Evolutionary conservation across 2,329 filamentous ascomycete genomes (phyloP).

Genomic region (Exophiala viscosa): DNA sequence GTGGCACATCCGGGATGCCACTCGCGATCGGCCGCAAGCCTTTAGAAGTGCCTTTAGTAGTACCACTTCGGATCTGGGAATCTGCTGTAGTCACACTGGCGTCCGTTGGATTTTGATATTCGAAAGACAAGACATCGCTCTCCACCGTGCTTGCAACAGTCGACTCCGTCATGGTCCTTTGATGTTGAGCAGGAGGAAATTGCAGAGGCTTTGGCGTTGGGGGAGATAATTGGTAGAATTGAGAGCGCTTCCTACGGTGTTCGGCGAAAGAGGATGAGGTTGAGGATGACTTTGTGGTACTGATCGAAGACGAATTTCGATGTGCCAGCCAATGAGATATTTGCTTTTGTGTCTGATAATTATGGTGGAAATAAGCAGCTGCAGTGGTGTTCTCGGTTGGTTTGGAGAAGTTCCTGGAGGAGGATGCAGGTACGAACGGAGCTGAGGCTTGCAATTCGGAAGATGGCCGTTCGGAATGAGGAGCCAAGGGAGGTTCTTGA

Average conservation of each 20-base stretch:
- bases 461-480: neutral
- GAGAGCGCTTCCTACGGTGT: conserved; percentile 25
- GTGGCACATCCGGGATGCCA: conserved; percentile 19
- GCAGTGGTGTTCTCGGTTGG: conserved; percentile 9
- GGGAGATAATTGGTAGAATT: conserved; percentile 27
- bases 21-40: conserved; percentile 18
- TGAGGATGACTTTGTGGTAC: conserved; percentile 23
- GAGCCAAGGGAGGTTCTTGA: neutral
- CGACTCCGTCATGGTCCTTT: conserved; percentile 26
- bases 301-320: conserved; percentile 23
- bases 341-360: conserved; percentile 23
- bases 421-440: conserved; percentile 3
- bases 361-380: conserved; percentile 16
- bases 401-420: conserved; percentile 21
- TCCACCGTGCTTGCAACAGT: conserved; percentile 25
- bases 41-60: conserved; percentile 17
- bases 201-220: conserved; percentile 20
- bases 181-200: conserved; percentile 14
- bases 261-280: conserved; percentile 26
- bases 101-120: conserved; percentile 21
- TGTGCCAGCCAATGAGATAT: conserved; percentile 27
- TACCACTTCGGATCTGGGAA: conserved; percentile 20
- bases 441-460: conserved; percentile 3
- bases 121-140: conserved; percentile 23
- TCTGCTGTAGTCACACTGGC: conserved; percentile 22